Evolutionary conservation across 169 alveolate genomes (phyloP), one percentile per base, ranked within the genome.

Genomic region (Cryptosporidium xiaoi): DNA sequence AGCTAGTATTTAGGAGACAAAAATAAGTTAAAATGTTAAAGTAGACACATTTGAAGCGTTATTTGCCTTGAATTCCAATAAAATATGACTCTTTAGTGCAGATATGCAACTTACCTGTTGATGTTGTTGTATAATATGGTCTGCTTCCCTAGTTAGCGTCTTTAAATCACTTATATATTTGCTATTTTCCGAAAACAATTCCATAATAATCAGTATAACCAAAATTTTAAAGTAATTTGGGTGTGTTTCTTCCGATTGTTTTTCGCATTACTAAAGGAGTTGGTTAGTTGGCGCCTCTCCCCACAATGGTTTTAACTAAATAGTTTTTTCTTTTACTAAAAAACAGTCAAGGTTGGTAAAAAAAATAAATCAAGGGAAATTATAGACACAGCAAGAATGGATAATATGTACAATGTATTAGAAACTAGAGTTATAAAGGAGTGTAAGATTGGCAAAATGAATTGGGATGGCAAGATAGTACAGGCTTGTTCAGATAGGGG

Each of bases 381-480:
- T 24, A 27, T 12, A 6, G 48, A 62, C 3, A 20, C 33, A 2
- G 67, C 27, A 3, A 62, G 48, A 53, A 53, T 53, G 64, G 12
- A 13, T 53, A 5, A 5, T n/a, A 20, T 5, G 29, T 3, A 53
- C 10, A 12, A 5, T 5, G 4, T 12, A 53, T n/a, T 20, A 13
- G 64, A 53, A 40, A 60, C 27, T 8, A 58, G 64, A 60, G 16
- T 77, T 7, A 27, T 77, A n/a, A 62, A 60, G 50, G 71, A 77
- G 64, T 60, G 20, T 18, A 77, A 60, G 44, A 40, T 50, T 15
- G 87, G 87, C 3, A 77, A 62, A 40, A 56, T 77, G 71, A 60
- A 36, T 46, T 77, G 87, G 87, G 71, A 77, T 62, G 87, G 87
- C 18, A 60, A 77, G n/a, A 2, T 77, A 5, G 87, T 77, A 1